These are phyloP conservation scores for Microbotryum saponariae DNA, from an alignment of 1,284 basidiomycete genomes.

Conservation along the genomic window DNA sequence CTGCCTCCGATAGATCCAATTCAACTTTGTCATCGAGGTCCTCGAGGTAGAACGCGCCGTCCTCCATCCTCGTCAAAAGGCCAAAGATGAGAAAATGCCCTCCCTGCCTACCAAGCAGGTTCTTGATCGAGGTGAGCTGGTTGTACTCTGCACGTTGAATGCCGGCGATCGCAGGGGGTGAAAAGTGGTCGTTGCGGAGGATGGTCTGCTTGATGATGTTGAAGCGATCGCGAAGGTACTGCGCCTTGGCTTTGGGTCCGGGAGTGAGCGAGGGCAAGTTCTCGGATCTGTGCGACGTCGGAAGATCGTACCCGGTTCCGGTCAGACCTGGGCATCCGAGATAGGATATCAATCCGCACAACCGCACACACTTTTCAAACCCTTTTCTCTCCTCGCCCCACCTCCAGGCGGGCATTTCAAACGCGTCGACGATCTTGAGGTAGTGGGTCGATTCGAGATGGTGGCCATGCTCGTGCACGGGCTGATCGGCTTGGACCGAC, in stretches of 20 bases:
- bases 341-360: neutral
- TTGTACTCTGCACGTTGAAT: constrained; percentile 68
- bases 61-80: constrained; percentile 80
- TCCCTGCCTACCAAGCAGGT: constrained; percentile 82
- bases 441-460: constrained; percentile 71
- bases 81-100: constrained; percentile 89
- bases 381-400: constrained; percentile 77
- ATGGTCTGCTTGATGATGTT: constrained; percentile 83
- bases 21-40: constrained; percentile 86
- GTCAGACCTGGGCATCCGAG: constrained; percentile 29
- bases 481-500: constrained; percentile 54
- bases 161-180: constrained; percentile 81
- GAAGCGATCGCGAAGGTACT: constrained; percentile 69
- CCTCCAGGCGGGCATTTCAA: constrained; percentile 85
- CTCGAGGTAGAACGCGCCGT: constrained; percentile 83
- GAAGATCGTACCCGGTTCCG: neutral
- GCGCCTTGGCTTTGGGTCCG: constrained; percentile 66
- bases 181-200: constrained; percentile 89
- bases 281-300: constrained; percentile 41
- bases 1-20: constrained; percentile 79
- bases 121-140: constrained; percentile 90
- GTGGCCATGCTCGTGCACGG: neutral
- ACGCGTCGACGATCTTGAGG: constrained; percentile 77
- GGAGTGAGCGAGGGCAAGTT: constrained; percentile 61
- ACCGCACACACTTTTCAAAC: constrained; percentile 61